Base-by-base conservation (phyloP, 1,139 yeast species). In the Blastobotrys raffinosifermentans region DNA sequence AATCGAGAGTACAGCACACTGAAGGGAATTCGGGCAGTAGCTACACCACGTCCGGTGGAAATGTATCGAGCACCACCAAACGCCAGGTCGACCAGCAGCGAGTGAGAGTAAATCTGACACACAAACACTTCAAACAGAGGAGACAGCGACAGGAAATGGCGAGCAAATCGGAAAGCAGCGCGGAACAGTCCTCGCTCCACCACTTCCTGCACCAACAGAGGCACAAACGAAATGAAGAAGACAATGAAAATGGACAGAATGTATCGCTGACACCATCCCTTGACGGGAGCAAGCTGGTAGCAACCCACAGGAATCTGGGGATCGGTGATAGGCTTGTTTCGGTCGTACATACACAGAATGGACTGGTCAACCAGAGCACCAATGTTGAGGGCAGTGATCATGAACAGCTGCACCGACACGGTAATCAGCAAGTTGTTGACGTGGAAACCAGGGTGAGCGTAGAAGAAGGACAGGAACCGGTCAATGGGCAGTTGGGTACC, bases 21-120 rank as follows among this genome's bases (percentile, higher is more conserved):
- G 70, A 93, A 91, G 50, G 97, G 97, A 59, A 89, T 89, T 73
- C 98, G 86, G 13, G 97, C 91, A 49, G 97, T 91, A 29, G 98
- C 98, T 61, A 91, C 87, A 66, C 97, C 97, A 79, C 98, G 86
- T 67, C 98, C 98, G 40, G 98, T 91, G 42, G 97, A 87, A 61
- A 91, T 91, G 72, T 91, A 91, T 67, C 97, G 84, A 49, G 98
- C 99, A 72, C 99, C 99, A 70, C 99, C 99, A 61, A 89, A 91
- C 45, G 96, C 77, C 69, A 91, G 73, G 71, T 91, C 97, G 55
- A 89, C 84, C 56, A 82, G 70, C 60, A 91, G 70, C 19, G 98
- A 84, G 48, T 93, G 77, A 40, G 98, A 87, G 62, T 91, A 91
- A 53, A 93, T 89, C 72, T 93, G 99, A 61, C 96, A 95, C 55